Base-by-base conservation (phyloP, 129 eudicot species). In the Saposhnikovia divaricata region DNA sequence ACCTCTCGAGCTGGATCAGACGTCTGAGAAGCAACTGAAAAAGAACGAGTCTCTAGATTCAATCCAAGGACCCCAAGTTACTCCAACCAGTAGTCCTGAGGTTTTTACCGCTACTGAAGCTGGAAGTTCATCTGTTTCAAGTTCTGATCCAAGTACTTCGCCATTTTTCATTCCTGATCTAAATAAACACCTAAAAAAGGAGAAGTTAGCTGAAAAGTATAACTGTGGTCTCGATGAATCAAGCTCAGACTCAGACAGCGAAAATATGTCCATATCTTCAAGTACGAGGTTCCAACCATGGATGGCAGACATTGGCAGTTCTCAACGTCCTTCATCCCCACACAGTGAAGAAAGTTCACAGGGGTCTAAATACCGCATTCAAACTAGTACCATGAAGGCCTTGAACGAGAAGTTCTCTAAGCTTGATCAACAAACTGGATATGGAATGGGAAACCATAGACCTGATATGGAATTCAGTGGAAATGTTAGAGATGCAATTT, bases 21-120 rank as follows among this genome's bases (percentile, higher is more conserved):
- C 80, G 16, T 83, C 88, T 47, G 86, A 77, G 76, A 81, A 84
- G 70, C 85, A 90, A 92, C 83, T 65, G 19, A 82, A 80, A 82
- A 87, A 51, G 46, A 83, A 70, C 21, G 77, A 84, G 34, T 83
- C 89, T 73, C 72, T 80, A 76, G 86, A 82, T 79, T 82, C 94
- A 9, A 70, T 83, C 57, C 88, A 86, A 42, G 95, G 92, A 65
- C 90, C 96, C 2, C 86, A 83, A 37, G 96, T 84, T 48, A 96
- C 99, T 72, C 99, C 99, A 45, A 87, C 95, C 25, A 96, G 99
- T 80, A 96, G 99, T 63, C 99, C 99, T 1, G 99, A 96, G 81
- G 80, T 90, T 12, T 96, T 90, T 82, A 90, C 97, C n/a, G 87
- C 99, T 71, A 96, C 98, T 3, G 99, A 96, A 81, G 95, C 85